Base-by-base conservation (phyloP, 805 yeast genomes). In the Candida sanyiensis region DNA sequence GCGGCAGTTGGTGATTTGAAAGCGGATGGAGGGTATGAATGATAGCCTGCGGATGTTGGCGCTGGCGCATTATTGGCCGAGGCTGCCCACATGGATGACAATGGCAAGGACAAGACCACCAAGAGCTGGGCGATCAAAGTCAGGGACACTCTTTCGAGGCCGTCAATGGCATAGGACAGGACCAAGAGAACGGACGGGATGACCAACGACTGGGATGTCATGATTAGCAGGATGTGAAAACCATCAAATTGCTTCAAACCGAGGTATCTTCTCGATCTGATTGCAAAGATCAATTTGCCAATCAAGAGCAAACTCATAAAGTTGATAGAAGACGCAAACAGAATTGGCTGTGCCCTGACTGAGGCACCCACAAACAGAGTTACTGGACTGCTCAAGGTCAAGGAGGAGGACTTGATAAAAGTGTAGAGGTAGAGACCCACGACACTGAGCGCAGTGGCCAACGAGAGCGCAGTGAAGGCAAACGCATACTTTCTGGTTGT, bases 51-150 rank as follows among this genome's bases (percentile, higher is more conserved):
- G 1, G 77, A 66, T 3, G 63, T 61, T 17, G 79, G 70, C 7
- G 48, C 49, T 4, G 69, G 40, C 2, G 69, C 53, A 40, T 73
- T 74, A 49, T 80, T 78, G 2, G 81, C 69, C 3, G 87, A 66
- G 4, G 80, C 66, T 0, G 96, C 95, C 97, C 97, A 88, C 73
- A 88, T 72, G 0, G 95, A 76, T 0, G 95, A 77, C 35, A 89
- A 59, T 1, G 96, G 96, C 38, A 88, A 64, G 4, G 89, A 83
- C 20, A 85, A 54, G 0, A 83, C 81, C 15, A 83, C 79, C 6
- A 87, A 49, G 18, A 83, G 63, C 2, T 76, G 62, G 3, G 85
- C 76, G 21, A 83, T 53, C 4, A 80, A 69, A 18, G 71, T 57
- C 47, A 77, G 44, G 26, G 70, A 56, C 49, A 69, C 64, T 22